phyloP scores from a whole-genome alignment of 148 eudicot genomes.

The Cornus florida region DNA sequence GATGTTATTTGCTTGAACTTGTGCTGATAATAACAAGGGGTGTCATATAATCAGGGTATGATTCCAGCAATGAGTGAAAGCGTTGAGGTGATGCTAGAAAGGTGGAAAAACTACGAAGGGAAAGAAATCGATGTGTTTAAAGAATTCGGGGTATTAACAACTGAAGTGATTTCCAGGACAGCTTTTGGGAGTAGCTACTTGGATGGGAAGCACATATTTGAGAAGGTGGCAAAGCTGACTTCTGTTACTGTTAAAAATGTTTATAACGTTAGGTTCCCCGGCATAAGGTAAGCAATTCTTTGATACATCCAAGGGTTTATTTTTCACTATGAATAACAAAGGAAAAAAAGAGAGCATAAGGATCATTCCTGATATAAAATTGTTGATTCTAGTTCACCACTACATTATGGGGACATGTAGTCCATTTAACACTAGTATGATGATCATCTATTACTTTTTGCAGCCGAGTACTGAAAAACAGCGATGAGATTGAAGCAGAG shows the following conservation, averaged over 20 bases:
- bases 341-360: too few species aligned
- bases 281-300: conserved; percentile 13
- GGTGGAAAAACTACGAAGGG: conserved; percentile 33
- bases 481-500: conserved; percentile 43
- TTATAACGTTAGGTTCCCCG: conserved; percentile 26
- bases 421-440: background rate
- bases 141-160: conserved; percentile 34
- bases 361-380: too few species aligned
- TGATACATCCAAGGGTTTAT: too few species aligned
- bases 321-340: too few species aligned
- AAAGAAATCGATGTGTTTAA: conserved; percentile 39
- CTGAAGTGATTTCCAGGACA: conserved; percentile 46
- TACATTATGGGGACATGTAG: too few species aligned
- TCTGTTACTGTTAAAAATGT: conserved; percentile 25
- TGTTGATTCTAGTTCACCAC: too few species aligned
- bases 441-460: background rate
- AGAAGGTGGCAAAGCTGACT: conserved; percentile 35
- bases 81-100: conserved; percentile 34
- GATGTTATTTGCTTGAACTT: background rate
- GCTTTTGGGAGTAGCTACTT: conserved; percentile 46
- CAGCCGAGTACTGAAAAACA: conserved; percentile 29
- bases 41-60: conserved; percentile 26
- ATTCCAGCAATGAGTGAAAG: conserved; percentile 36
- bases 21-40: background rate
- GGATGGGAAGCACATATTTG: conserved; percentile 42